Evolutionary conservation across 2,329 filamentous ascomycete species (phyloP).

Genomic region (Microdochium trichocladiopsis): DNA sequence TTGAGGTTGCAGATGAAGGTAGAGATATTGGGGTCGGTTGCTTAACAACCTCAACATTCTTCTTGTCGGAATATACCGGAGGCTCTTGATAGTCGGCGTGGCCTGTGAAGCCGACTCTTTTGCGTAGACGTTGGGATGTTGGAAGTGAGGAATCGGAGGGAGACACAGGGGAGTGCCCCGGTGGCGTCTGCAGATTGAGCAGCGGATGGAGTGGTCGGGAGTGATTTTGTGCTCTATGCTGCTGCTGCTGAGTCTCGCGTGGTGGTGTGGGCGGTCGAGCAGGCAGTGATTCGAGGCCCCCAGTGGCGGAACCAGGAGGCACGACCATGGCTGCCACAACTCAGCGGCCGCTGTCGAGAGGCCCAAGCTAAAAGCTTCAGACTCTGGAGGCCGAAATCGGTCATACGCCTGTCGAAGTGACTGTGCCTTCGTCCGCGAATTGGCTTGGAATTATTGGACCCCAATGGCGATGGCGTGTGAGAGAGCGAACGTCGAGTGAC

Average conservation of each 20-base stretch:
- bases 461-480: too few relatives aligned
- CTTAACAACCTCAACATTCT: conserved; percentile 17
- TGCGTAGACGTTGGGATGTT: conserved; percentile 37
- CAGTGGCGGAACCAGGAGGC: conserved; percentile 23
- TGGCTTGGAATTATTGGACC: too few relatives aligned
- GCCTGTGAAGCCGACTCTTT: conserved; percentile 51
- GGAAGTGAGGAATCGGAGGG: conserved; percentile 29
- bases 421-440: neutral
- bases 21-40: conserved; percentile 32
- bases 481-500: too few relatives aligned
- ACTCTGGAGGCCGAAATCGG: neutral
- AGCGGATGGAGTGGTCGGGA: conserved; percentile 30
- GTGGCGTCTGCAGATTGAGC: conserved; percentile 43
- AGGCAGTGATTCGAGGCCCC: conserved; percentile 43
- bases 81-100: conserved; percentile 51
- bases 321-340: conserved; percentile 28
- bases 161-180: conserved; percentile 37
- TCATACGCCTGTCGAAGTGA: neutral
- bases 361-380: neutral
- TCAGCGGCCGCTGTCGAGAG: neutral
- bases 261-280: conserved; percentile 62
- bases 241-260: conserved; percentile 46
- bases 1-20: conserved; percentile 26
- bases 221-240: conserved; percentile 24
- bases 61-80: conserved; percentile 33